phyloP scores from a whole-genome alignment of 1,284 basidiomycete species.

The Moesziomyces antarcticus region DNA sequence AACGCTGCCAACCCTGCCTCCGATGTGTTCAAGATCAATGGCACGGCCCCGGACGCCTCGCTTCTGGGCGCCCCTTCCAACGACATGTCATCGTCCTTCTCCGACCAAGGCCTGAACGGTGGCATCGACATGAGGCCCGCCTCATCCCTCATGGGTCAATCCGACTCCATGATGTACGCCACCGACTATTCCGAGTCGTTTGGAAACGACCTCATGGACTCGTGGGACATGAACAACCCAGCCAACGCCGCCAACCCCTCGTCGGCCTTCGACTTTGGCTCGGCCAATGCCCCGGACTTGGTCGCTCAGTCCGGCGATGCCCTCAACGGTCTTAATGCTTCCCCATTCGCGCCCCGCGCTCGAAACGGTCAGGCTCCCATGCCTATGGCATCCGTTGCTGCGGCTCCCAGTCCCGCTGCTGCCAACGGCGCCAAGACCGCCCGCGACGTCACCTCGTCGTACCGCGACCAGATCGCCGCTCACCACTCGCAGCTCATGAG shows the following conservation, averaged over 20 bases:
- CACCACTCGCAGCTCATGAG: constrained; percentile 51
- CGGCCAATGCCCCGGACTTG: not conserved
- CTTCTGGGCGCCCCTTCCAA: constrained; percentile 15
- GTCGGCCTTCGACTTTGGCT: constrained; percentile 16
- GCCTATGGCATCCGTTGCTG: not conserved
- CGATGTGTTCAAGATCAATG: constrained; percentile 12
- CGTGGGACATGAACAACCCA: constrained; percentile 26
- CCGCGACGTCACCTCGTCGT: constrained; percentile 30
- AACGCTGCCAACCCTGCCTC: not conserved
- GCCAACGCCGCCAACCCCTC: constrained; percentile 10
- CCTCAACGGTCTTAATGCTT: not conserved
- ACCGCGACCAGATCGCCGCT: constrained; percentile 49
- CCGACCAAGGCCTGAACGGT: constrained; percentile 29
- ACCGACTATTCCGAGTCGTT: constrained; percentile 35
- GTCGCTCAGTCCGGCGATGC: not conserved
- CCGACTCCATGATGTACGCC: constrained; percentile 37
- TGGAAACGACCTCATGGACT: constrained; percentile 22
- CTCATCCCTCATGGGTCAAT: constrained; percentile 34
- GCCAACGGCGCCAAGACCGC: constrained; percentile 1
- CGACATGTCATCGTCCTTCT: constrained; percentile 36
- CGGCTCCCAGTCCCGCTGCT: not conserved
- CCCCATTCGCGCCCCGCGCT: not conserved
- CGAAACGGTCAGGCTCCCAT: not conserved
- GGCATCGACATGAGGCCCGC: constrained; percentile 37
- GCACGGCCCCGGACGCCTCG: not conserved